Base-by-base conservation (phyloP, 208 protist genomes). In the Crithidia expoeki region DNA sequence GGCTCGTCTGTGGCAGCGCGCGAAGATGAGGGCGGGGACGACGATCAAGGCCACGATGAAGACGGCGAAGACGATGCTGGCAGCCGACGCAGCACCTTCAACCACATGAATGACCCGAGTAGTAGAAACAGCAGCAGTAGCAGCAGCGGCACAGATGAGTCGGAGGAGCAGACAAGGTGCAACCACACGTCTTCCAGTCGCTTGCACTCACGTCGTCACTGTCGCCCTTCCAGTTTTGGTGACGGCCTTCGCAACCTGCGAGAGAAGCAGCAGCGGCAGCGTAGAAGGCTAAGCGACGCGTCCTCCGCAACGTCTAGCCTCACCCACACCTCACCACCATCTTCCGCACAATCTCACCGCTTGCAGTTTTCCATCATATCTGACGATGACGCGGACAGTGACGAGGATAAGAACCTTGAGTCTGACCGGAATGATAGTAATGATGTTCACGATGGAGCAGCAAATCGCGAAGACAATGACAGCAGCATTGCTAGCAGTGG, bases 281-380 rank as follows among this genome's bases (percentile, higher is more conserved):
- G 40, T 4, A 30, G 16, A 4, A 23, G 58, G 0, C 19, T 36
- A 19, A 6, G 6, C 23, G 36, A 33, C 11, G 34, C 28, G 21
- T 62, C 60, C 17, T 46, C 60, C 60, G 47, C 52, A 7, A 61
- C 60, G 2, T 68, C 44, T 1, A 50, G 36, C 27, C 32, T 4
- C 34, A 57, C 47, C 2, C 34, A 50, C 33, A 64, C 70, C 9
- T 52, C 70, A 10, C 62, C 70, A 10, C 62, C 62, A 4, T 76
- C 55, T 30, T 23, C 34, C 32, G 4, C 12, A 3, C 1, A 5
- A 19, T 64, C 58, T 9, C 38, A 52, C 1, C 4, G 23, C n/a
- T n/a, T n/a, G n/a, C n/a, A n/a, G n/a, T n/a, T n/a, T n/a, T n/a
- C n/a, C 27, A 30, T 28, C 11, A n/a, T 23, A 33, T 14, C 11